Percentiles rank a stretch among this genome's conserved stretches.
Evolutionary conservation across 1,139 yeast genomes (phyloP).

Genomic region (Zygosaccharomyces sapae): DNA sequence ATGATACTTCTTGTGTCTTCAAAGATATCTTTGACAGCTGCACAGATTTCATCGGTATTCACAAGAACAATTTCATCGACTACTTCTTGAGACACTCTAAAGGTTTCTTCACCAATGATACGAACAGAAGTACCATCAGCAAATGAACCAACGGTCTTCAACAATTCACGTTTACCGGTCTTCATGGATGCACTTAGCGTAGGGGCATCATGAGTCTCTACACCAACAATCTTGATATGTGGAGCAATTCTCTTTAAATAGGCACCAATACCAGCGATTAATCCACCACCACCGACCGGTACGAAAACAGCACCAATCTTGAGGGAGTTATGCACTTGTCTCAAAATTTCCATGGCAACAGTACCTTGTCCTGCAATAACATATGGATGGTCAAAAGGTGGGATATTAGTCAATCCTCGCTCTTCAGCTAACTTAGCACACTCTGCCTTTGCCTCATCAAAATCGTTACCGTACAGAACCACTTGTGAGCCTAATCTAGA

Average conservation of each 20-base stretch:
- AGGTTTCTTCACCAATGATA: slow-evolving; percentile 84
- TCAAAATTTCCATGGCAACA: slow-evolving; percentile 82
- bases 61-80: slow-evolving; percentile 89
- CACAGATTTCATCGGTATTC: slow-evolving; percentile 92
- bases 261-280: slow-evolving; percentile 84
- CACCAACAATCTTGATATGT: slow-evolving; percentile 90
- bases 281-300: slow-evolving; percentile 97
- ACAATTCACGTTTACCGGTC: slow-evolving; percentile 48
- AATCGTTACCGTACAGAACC: slow-evolving; percentile 87
- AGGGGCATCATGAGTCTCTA: slow-evolving; percentile 93
- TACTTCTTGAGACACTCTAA: slow-evolving; percentile 68
- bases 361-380: slow-evolving; percentile 99
- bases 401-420: slow-evolving; percentile 79
- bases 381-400: slow-evolving; percentile 96
- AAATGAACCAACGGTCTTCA: slow-evolving; percentile 83
- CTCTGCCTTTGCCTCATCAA: slow-evolving; percentile 87
- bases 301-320: slow-evolving; percentile 83
- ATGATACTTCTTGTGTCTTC: slow-evolving; percentile 92
- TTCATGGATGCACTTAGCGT: slow-evolving; percentile 76
- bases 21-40: slow-evolving; percentile 93
- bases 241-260: slow-evolving; percentile 96
- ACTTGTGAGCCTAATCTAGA: slow-evolving; percentile 91
- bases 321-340: slow-evolving; percentile 66
- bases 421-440: slow-evolving; percentile 66
- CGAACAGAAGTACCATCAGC: slow-evolving; percentile 99